Base-by-base conservation (phyloP, 2,329 filamentous ascomycete genomes). In the Penicillium sclerotiorum region DNA sequence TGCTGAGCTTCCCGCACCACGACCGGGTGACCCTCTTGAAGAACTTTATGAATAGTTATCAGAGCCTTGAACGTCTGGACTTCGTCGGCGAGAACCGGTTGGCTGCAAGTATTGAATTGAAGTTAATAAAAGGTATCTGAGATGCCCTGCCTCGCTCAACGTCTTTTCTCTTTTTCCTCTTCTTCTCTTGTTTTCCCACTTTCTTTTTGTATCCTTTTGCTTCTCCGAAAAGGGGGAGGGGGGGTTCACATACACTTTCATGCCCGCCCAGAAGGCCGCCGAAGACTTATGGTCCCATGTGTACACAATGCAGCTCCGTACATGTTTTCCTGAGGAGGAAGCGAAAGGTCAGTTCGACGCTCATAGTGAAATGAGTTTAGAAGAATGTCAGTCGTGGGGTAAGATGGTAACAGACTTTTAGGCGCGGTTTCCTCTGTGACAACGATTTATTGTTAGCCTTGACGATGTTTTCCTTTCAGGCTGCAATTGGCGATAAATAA, bases 211-310 rank as follows among this genome's bases (percentile, higher is more conserved):
- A n/a, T n/a, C n/a, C n/a, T n/a, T n/a, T n/a, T n/a, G n/a, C n/a
- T n/a, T n/a, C n/a, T n/a, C n/a, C n/a, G n/a, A n/a, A n/a, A n/a
- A n/a, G n/a, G n/a, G n/a, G n/a, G n/a, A n/a, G n/a, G n/a, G n/a
- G 5, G 8, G 15, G 7, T 17, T n/a, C 48, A 81, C 87, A 61
- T 82, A 95, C 88, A 97, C 92, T 84, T 99, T 99, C 82, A 99
- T 95, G 69, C 92, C 93, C 49, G 90, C 85, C 94, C 94, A 99
- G 73, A 99, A 99, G 68, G 92, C 90, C 69, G 85, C 81, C 35
- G 92, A 95, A 58, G 88, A 95, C 77, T 95, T 95, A 78, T 99
- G 91, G 75, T 99, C 94, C 94, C 94, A 99, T 51, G 93, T 97
- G 73, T 97, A 97, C 38, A 99, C 93, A 65, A 99, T 99, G 69